Evolutionary conservation across 257 asterid species (phyloP).

Genomic region (Ehretia macrophylla): DNA sequence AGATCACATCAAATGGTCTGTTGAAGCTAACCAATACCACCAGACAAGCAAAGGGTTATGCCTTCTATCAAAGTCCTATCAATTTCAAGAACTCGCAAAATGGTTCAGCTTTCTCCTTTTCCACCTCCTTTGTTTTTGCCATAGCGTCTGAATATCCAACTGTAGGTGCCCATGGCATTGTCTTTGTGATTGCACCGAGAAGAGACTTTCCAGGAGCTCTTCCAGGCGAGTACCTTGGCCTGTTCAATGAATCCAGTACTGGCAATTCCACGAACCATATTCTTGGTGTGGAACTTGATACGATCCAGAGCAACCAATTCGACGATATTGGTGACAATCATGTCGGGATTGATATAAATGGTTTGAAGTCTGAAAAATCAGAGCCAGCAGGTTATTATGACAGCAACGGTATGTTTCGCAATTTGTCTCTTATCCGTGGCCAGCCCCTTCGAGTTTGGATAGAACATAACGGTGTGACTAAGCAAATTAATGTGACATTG

Average conservation of each 20-base stretch:
- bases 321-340: constrained; percentile 23
- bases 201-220: constrained; percentile 13
- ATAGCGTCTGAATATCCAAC: constrained; percentile 8
- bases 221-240: constrained; percentile 12
- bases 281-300: constrained; percentile 28
- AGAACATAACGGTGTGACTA: constrained; percentile 6
- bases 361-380: background rate
- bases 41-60: constrained; percentile 1
- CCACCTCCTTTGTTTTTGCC: constrained; percentile 25
- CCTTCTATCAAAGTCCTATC: constrained; percentile 13
- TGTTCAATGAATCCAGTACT: constrained; percentile 6
- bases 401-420: background rate
- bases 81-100: constrained; percentile 8
- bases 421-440: constrained; percentile 36
- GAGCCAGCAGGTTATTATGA: constrained; percentile 13
- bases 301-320: constrained; percentile 7
- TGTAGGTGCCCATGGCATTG: constrained; percentile 14
- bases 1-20: constrained; percentile 35
- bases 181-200: constrained; percentile 14
- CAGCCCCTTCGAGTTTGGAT: constrained; percentile 16
- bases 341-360: constrained; percentile 22
- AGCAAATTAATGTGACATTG: constrained; percentile 14
- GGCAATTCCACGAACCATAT: constrained; percentile 15
- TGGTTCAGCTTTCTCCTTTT: constrained; percentile 18
- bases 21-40: constrained; percentile 15